Conservation (phyloP, 352 stramenopile species). For the Aphanomyces euteiches region DNA sequence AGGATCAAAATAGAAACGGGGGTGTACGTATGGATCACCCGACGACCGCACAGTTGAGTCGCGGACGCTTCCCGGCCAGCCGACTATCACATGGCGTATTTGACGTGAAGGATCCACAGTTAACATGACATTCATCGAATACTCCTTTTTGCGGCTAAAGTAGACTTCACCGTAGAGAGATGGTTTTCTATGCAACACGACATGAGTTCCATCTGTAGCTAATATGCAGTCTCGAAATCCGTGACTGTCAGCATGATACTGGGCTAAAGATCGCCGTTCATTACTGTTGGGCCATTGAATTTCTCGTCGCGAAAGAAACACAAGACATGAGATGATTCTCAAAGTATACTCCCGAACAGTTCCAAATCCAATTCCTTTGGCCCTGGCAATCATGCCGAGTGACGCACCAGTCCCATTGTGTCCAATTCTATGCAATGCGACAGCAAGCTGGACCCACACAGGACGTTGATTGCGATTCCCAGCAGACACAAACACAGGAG, state of each 20-base stretch:
- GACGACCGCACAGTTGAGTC: too few species aligned
- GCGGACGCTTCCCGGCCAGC: too few species aligned
- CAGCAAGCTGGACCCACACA: constrained; percentile 1
- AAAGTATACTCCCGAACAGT: too few species aligned
- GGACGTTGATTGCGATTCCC: background rate
- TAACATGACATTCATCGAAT: too few species aligned
- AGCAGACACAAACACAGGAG: too few species aligned
- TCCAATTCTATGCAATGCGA: constrained; percentile 2
- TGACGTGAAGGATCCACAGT: too few species aligned
- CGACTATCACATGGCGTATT: too few species aligned
- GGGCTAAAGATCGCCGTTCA: background rate
- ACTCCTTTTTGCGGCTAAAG: background rate
- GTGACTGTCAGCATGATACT: background rate
- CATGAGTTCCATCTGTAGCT: background rate
- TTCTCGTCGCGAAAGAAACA: background rate
- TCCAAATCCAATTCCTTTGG: background rate
- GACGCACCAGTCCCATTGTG: background rate
- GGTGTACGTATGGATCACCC: too few species aligned
- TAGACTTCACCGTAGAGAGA: background rate
- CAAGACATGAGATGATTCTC: background rate
- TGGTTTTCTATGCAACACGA: constrained; percentile 7
- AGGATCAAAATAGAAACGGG: background rate
- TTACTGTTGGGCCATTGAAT: background rate
- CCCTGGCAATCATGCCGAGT: background rate
- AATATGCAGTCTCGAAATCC: constrained; percentile 5